A percentile compares a stretch with the other conserved stretches of the same genome.
These are phyloP conservation scores for Tirmania nivea DNA, from an alignment of 495 filamentous ascomycete species.

Conservation along the genomic window DNA sequence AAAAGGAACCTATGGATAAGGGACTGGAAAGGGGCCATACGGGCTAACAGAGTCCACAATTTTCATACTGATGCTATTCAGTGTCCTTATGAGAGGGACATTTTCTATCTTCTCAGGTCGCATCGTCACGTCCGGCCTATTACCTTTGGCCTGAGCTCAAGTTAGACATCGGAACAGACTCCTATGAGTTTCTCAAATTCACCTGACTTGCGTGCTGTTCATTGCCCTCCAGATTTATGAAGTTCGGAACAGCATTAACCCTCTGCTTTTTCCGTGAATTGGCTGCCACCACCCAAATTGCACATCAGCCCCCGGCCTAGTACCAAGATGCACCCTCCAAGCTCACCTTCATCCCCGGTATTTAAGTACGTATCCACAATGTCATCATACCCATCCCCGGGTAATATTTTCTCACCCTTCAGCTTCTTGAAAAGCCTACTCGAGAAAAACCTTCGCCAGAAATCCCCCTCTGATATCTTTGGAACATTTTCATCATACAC, in stretches of 20 bases:
- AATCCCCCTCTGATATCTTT: slow-evolving; percentile 51
- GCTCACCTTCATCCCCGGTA: slow-evolving; percentile 33
- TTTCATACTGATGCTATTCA: slow-evolving; percentile 76
- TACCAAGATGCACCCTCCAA: background rate
- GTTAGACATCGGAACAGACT: too few relatives aligned
- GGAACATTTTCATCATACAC: slow-evolving; percentile 91
- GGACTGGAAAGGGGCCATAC: slow-evolving; percentile 7
- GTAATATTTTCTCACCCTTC: slow-evolving; percentile 63
- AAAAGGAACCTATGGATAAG: background rate
- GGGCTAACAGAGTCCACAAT: slow-evolving; percentile 70
- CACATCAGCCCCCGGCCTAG: too few relatives aligned
- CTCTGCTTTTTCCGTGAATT: slow-evolving; percentile 14
- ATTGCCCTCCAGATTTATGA: slow-evolving; percentile 81
- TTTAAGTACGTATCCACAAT: slow-evolving; percentile 70
- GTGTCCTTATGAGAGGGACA: slow-evolving; percentile 57
- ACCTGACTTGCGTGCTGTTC: slow-evolving; percentile 63
- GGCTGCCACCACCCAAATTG: background rate
- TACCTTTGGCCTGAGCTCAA: slow-evolving; percentile 41
- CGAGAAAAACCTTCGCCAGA: slow-evolving; percentile 84
- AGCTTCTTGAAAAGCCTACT: slow-evolving; percentile 77
- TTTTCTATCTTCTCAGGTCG: slow-evolving; percentile 40
- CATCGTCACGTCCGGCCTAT: slow-evolving; percentile 74
- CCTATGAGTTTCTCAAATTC: too few relatives aligned
- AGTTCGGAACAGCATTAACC: slow-evolving; percentile 46
- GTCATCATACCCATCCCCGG: slow-evolving; percentile 46